Evolutionary conservation across 2,329 filamentous ascomycete species (phyloP).

Genomic region (Xylariaceae sp.): DNA sequence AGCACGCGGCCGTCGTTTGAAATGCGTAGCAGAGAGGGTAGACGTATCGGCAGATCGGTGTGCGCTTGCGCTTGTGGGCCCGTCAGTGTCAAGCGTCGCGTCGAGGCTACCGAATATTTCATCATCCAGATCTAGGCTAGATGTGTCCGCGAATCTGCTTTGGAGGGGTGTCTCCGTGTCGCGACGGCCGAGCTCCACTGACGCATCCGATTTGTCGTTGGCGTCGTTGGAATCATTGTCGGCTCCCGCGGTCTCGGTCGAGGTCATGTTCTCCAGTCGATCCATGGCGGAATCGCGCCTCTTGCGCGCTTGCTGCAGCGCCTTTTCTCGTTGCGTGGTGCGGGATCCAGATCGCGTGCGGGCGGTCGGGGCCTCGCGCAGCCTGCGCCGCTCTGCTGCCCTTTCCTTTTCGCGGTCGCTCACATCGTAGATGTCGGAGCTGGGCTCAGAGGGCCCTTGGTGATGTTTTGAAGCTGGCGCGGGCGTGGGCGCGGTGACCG

Average conservation of each 20-base stretch:
- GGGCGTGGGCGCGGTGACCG: constrained; percentile 7
- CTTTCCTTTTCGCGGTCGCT: constrained; percentile 28
- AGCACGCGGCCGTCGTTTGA: constrained; percentile 28
- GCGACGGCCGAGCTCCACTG: constrained; percentile 19
- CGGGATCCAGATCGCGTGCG: constrained; percentile 9
- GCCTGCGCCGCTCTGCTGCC: constrained; percentile 17
- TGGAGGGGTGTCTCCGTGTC: constrained; percentile 22
- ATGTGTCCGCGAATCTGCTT: constrained; percentile 21
- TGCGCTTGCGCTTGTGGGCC: constrained; percentile 19
- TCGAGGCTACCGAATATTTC: constrained; percentile 29
- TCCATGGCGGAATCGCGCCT: constrained; percentile 27
- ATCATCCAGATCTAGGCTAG: constrained; percentile 29
- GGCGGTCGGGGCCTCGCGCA: constrained; percentile 13
- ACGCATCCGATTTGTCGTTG: constrained; percentile 9
- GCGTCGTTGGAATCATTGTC: constrained; percentile 11
- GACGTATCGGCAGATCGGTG: constrained; percentile 28
- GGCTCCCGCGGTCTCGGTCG: constrained; percentile 15
- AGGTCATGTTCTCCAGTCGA: constrained; percentile 28
- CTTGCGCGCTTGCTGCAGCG: constrained; percentile 18
- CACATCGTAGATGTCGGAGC: constrained; percentile 28
- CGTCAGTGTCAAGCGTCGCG: constrained; percentile 25
- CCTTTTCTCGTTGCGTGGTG: constrained; percentile 17
- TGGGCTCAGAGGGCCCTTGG: constrained; percentile 7
- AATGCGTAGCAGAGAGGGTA: constrained; percentile 25
- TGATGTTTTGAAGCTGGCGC: constrained; percentile 2